Evolutionary conservation across 257 asterid species (phyloP).

Genomic region (Cynanchum wilfordii): DNA sequence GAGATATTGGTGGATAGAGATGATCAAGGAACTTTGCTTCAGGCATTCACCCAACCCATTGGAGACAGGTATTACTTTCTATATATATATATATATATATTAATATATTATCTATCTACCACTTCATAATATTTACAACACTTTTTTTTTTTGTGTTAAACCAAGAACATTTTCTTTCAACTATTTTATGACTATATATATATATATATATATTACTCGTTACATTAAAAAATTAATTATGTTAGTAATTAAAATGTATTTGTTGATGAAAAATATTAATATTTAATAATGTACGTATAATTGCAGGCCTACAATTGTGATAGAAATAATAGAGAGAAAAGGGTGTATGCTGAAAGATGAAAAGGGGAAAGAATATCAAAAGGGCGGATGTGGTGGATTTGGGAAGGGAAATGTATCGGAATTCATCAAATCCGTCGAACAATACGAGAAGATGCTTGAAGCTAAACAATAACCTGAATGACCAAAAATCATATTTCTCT

Average conservation of each 20-base stretch:
- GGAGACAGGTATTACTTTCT: slow-evolving; percentile 72
- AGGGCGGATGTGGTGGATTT: slow-evolving; percentile 95
- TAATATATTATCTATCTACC: too few species aligned
- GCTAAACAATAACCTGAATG: slow-evolving; percentile 32
- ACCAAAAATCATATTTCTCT: too few species aligned
- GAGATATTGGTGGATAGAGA: slow-evolving; percentile 92
- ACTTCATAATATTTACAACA: too few species aligned
- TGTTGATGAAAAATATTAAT: too few species aligned
- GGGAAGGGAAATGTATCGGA: slow-evolving; percentile 95
- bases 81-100: too few species aligned
- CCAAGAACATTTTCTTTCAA: too few species aligned
- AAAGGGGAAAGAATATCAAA: slow-evolving; percentile 60
- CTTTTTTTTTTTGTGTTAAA: too few species aligned
- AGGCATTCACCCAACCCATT: slow-evolving; percentile 91
- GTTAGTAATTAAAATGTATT: too few species aligned
- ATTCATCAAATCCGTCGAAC: slow-evolving; percentile 83
- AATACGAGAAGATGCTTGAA: slow-evolving; percentile 85
- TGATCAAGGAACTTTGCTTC: slow-evolving; percentile 95
- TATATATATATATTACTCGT: too few species aligned
- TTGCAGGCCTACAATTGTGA: slow-evolving; percentile 78
- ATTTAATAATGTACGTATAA: too few species aligned
- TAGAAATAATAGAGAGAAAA: slow-evolving; percentile 83
- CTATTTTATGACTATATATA: too few species aligned
- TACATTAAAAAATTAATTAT: too few species aligned
- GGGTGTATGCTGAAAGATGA: slow-evolving; percentile 87